Evolutionary conservation across 179 eudicot genomes (phyloP), one percentile per base, ranked within the genome.

Genomic region (Nepenthes alata): DNA sequence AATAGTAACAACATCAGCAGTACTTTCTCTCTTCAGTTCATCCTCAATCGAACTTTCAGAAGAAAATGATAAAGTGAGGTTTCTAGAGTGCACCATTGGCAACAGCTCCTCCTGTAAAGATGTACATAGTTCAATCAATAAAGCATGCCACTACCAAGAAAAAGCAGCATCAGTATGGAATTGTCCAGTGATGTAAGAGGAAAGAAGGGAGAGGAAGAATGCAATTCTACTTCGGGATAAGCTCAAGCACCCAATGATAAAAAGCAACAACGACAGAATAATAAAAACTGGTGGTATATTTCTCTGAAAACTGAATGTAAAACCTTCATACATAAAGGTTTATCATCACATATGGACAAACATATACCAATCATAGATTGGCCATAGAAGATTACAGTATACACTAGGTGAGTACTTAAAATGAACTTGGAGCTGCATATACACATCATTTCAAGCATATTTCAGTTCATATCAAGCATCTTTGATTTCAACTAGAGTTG

Each of bases 41-140:
- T 86, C 96, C 82, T 89, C 95, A 59, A 93, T 69, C 67, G 98
- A 93, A 68, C 98, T 93, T 79, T 93, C 98, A 57, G 96, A 85
- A 61, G 96, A 78, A 78, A 86, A 93, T 12, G 96, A 75, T 55
- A 93, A 74, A 55, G 96, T 85, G 67, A 93, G 77, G 57, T 83
- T 85, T 67, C 63, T 83, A 11, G 95, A 78, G 71, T 77, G 89
- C 70, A 80, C 93, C 95, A 93, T 77, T 47, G 86, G 90, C 70
- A 86, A 67, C 70, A 93, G 86, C 72, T 86, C 96, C 69, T 89
- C 93, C 98, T 93, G 91, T 59, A 55, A 69, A 66, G 57, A 63
- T 45, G 51, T 10, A 68, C 37, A 47, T 12, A 36, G 34, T 37
- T 47, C 37, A 53, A 37, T 48, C 58, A 47, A 45, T 9, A 70